Evolutionary conservation across 1,139 yeast species (phyloP), one percentile per base, ranked within the genome.

Genomic region (Nakaseomyces glabratus): DNA sequence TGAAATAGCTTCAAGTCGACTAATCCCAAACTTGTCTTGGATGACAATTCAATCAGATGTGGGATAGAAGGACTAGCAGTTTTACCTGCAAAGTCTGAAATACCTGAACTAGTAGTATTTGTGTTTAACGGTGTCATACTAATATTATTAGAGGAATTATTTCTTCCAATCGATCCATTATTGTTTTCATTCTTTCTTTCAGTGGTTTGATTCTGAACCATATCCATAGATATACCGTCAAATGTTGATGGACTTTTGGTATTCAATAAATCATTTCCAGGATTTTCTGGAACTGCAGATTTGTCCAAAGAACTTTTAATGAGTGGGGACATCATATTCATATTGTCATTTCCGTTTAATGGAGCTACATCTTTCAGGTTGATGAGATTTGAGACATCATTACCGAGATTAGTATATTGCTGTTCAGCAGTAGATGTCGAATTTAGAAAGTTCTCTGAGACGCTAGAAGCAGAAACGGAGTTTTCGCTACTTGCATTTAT

Each of bases 1-100:
- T 84, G 82, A 74, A 88, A 82, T 32, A 88, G 63, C 46, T 81
- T 68, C 40, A 88, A 63, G 55, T 88, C 96, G 24, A 78, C 62
- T 71, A 85, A 68, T 54, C 86, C 85, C 33, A 86, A 60, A 32
- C 55, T 56, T 12, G 61, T 58, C 24, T 53, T 52, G 17, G 47
- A 45, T 3, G 59, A 51, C 24, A 55, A 38, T 20, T 47, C 45
- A n/a, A 52, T 37, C 24, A 54, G 38, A 13, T 40, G 46, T 1
- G 45, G 43, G 11, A 51, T 44, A 2, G 41, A 21, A 11, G 30
- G 30, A 18, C 30, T 26, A 11, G 30, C 17, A 2, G 30, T 9
- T 12, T 21, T 17, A 4, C 18, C 30, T 10, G 18, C 15, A 18
- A 14, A 10, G 7, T n/a, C 30, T 7, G 30, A 26, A n/a, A 26